Conservation (phyloP, 169 alveolate species). For the Plasmodium malariae region DNA sequence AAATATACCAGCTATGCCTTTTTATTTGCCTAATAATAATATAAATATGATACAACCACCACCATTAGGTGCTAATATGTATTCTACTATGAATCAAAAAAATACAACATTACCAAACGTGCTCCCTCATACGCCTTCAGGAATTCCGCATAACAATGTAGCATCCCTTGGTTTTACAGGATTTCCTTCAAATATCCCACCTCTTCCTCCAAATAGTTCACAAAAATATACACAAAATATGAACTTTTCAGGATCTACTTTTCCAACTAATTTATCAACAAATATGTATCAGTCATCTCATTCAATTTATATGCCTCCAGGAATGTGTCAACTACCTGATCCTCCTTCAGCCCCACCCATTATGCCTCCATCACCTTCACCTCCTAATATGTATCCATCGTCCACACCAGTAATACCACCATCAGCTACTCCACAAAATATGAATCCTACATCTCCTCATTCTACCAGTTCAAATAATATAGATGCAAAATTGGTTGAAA, state of each 20-base stretch:
- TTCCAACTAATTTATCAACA: constrained; percentile 35
- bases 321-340: constrained; percentile 29
- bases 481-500: background rate
- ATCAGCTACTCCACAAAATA: background rate
- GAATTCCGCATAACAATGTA: constrained; percentile 3
- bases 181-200: constrained; percentile 33
- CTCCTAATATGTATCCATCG: constrained; percentile 1
- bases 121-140: constrained; percentile 8
- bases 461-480: background rate
- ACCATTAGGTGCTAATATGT: constrained; percentile 30
- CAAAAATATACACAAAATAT: constrained; percentile 47
- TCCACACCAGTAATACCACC: constrained; percentile 26
- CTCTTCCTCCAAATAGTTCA: constrained; percentile 1
- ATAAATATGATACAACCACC: constrained; percentile 31
- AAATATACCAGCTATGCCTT: constrained; percentile 32
- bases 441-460: background rate
- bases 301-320: constrained; percentile 59
- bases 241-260: constrained; percentile 19
- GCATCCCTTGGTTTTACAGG: constrained; percentile 6
- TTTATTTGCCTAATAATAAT: constrained; percentile 34
- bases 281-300: constrained; percentile 30
- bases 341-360: constrained; percentile 58
- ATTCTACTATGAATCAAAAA: constrained; percentile 16
- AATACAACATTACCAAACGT: constrained; percentile 13
- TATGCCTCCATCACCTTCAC: constrained; percentile 17